A percentile compares a stretch with the other conserved stretches of the same genome.
Evolutionary conservation across 2,329 filamentous ascomycete species (phyloP).

Genomic region (Diaporthe aspalathi): DNA sequence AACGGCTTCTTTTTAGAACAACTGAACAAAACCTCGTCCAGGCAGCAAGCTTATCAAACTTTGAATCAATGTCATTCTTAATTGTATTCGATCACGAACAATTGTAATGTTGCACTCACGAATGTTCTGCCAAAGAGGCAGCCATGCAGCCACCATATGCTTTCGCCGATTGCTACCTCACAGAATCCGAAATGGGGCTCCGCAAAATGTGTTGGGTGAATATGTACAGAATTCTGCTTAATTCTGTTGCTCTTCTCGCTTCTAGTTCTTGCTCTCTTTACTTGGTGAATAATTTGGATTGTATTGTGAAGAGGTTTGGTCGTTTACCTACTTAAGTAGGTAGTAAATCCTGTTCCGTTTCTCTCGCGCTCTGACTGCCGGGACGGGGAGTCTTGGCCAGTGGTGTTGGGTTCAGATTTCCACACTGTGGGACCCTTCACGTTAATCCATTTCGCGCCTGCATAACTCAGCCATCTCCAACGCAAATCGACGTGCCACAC

Average conservation of each 20-base stretch:
- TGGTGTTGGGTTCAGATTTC: background rate
- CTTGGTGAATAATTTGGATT: background rate
- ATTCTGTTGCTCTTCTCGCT: background rate
- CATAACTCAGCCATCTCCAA: background rate
- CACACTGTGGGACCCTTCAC: background rate
- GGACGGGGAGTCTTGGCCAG: background rate
- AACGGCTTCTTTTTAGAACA: no score
- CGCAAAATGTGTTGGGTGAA: background rate
- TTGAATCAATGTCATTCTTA: background rate
- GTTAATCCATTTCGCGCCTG: background rate
- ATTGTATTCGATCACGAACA: background rate
- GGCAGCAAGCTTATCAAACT: no score
- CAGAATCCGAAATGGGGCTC: background rate
- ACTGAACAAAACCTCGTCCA: no score
- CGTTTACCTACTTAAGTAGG: no score
- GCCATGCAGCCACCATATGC: background rate
- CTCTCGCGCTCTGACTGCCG: no score
- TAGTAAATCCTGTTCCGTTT: no score
- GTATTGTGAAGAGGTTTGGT: no score
- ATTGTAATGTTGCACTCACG: background rate
- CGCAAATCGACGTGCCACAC: background rate
- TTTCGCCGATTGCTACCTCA: background rate
- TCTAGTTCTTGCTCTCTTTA: background rate
- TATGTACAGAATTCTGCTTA: background rate
- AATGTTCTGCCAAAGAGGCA: background rate